Percentiles rank a stretch among this genome's conserved stretches.
phyloP scores from a whole-genome alignment of 2,329 filamentous ascomycete genomes.

The Colletotrichum spaethianum region DNA sequence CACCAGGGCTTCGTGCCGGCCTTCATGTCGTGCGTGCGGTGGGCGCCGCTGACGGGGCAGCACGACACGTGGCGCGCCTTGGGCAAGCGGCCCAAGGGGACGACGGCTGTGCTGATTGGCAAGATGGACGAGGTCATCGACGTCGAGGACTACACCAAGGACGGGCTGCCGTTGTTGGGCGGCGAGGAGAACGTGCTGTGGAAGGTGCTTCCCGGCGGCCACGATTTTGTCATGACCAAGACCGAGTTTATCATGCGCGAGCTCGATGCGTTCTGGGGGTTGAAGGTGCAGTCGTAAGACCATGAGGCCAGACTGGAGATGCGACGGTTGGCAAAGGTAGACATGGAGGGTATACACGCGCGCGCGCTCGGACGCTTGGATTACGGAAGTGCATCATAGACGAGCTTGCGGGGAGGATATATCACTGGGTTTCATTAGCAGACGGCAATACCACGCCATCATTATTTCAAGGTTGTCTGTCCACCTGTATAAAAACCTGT shows the following conservation, averaged over 20 bases:
- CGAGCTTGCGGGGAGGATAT: too few relatives aligned
- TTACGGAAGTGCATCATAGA: background rate
- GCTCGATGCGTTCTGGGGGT: constrained; percentile 64
- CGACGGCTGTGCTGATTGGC: constrained; percentile 68
- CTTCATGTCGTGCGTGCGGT: constrained; percentile 71
- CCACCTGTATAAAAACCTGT: background rate
- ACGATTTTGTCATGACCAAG: constrained; percentile 76
- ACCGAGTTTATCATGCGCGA: constrained; percentile 58
- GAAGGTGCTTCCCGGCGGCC: constrained; percentile 66
- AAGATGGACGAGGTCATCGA: constrained; percentile 67
- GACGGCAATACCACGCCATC: background rate
- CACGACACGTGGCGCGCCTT: constrained; percentile 65
- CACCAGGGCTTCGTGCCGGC: constrained; percentile 72
- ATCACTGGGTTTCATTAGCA: background rate
- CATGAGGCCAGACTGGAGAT: background rate
- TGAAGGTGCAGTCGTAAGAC: constrained; percentile 20
- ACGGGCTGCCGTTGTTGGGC: constrained; percentile 66
- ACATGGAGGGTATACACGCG: background rate
- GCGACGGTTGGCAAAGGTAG: background rate
- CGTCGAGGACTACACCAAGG: constrained; percentile 61
- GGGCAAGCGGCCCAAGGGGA: constrained; percentile 56
- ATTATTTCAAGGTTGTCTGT: background rate
- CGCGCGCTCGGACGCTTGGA: background rate
- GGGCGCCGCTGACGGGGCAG: constrained; percentile 68
- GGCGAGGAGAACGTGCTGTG: constrained; percentile 65